Base-by-base conservation (phyloP, 345 rosid genomes). In the Diplotaxis tenuifolia region DNA sequence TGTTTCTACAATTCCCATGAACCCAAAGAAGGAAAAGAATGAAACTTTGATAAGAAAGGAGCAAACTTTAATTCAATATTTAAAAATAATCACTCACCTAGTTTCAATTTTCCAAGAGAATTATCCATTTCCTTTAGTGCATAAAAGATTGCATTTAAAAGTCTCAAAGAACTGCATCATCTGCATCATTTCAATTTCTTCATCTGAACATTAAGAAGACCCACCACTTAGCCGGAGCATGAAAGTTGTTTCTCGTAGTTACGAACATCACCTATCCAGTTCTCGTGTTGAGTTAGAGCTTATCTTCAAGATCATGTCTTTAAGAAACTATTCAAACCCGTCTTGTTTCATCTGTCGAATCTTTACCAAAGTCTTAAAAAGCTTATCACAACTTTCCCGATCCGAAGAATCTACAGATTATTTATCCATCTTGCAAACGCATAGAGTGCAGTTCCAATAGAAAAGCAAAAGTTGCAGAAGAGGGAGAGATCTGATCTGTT, bases 281-380 rank as follows among this genome's bases (percentile, higher is more conserved):
- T 71, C 1, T 82, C 78, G 16, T 83, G 79, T 50, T 80, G 83
- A 49, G 68, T 18, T 72, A 84, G 34, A 90, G 56, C 6, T 75
- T 83, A 67, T 72, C 93, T 82, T 84, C 89, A 3, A 90, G 79
- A 23, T 86, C 82, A 87, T 82, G 65, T 92, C 87, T 75, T 78
- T 62, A 50, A 84, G 73, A 22, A 90, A 85, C 15, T 84, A 74
- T 45, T 80, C 76, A 14, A 90, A 85, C 89, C 87, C 90, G 31
- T 84, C 79, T 70, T 92, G 91, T 68, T 86, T 88, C 52, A 80
- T 68, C 34, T 79, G 79, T 23, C 92, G 31, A 53, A 86, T 73
- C 58, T 86, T 74, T 22, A 87, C 83, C 60, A 88, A 50, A 28
- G 78, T 72, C 23, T 84, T 62, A 55, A 87, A 86, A 11, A 92